phyloP scores from a whole-genome alignment of 202 grass and related monocot genomes.

The Elaeis oleifera region DNA sequence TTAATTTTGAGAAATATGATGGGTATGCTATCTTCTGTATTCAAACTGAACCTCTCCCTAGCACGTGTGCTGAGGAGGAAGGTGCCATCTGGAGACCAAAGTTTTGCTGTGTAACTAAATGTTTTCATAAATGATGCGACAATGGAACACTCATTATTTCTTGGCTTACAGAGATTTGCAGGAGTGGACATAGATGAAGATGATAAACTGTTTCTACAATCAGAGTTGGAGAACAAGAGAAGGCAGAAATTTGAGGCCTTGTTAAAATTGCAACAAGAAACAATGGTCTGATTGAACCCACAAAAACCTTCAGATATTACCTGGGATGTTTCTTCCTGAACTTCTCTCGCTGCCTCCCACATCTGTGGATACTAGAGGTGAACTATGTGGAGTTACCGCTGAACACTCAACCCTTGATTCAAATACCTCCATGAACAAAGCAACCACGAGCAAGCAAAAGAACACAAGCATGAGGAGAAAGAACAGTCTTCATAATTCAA shows the following conservation, averaged over 20 bases:
- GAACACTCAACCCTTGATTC: neutral
- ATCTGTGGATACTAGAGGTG: neutral
- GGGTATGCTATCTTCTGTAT: too few relatives aligned
- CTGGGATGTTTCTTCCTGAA: conserved; percentile 69
- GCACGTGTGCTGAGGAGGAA: too few relatives aligned
- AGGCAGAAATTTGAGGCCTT: conserved; percentile 45
- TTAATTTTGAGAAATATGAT: too few relatives aligned
- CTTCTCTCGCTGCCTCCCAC: conserved; percentile 13
- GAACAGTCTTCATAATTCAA: conserved; percentile 30
- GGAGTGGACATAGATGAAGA: conserved; percentile 31
- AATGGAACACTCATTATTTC: too few relatives aligned
- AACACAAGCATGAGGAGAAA: conserved; percentile 39
- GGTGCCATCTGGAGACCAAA: too few relatives aligned
- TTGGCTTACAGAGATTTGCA: conserved; percentile 30
- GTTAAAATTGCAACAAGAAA: conserved; percentile 64
- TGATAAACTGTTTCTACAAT: conserved; percentile 51
- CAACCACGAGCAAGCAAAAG: conserved; percentile 33
- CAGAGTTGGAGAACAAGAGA: conserved; percentile 50
- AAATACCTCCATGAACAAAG: conserved; percentile 9
- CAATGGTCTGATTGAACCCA: conserved; percentile 67
- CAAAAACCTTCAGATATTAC: conserved; percentile 68
- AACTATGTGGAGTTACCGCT: conserved; percentile 17
- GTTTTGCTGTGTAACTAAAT: too few relatives aligned
- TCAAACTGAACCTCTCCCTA: too few relatives aligned
- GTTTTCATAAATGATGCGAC: too few relatives aligned